These are phyloP conservation scores for Fusarium bulbicola DNA, from an alignment of 2,329 filamentous ascomycete species.

Conservation along the genomic window DNA sequence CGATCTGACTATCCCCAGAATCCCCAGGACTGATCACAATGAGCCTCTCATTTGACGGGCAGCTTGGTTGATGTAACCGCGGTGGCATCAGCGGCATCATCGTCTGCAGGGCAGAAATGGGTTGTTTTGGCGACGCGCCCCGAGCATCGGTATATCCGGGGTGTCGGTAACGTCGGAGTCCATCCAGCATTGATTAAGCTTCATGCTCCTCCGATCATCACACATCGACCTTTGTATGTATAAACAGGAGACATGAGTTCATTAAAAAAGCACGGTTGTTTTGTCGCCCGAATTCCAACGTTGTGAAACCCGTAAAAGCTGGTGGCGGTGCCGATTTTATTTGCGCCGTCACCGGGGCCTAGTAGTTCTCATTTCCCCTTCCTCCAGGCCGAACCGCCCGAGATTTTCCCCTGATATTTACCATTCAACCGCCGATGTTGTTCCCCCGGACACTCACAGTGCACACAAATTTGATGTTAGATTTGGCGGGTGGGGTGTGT, in stretches of 20 bases:
- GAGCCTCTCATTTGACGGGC: neutral
- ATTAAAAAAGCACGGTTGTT: neutral
- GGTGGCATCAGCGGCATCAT: neutral
- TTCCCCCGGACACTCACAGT: slow-evolving; percentile 19
- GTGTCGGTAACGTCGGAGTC: slow-evolving; percentile 26
- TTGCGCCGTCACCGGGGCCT: slow-evolving; percentile 13
- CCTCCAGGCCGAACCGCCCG: slow-evolving; percentile 15
- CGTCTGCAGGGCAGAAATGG: neutral
- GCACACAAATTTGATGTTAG: slow-evolving; percentile 13
- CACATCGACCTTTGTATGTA: neutral
- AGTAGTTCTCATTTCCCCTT: slow-evolving; percentile 1
- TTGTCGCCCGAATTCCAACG: neutral
- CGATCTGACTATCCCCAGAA: slow-evolving; percentile 2
- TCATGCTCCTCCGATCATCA: neutral
- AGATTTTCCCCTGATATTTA: slow-evolving; percentile 2
- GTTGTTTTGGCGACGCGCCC: slow-evolving; percentile 3
- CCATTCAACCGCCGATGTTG: slow-evolving; percentile 32
- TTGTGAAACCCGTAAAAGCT: slow-evolving; percentile 8
- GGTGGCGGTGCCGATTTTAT: slow-evolving; percentile 16
- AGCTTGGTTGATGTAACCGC: slow-evolving; percentile 13
- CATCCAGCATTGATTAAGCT: neutral
- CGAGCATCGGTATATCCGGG: slow-evolving; percentile 27
- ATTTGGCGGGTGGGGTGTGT: slow-evolving; percentile 9
- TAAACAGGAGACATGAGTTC: neutral
- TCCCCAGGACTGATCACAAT: neutral